These are phyloP conservation scores for Phytopythium boreale DNA, from an alignment of 352 stramenopile species.

Conservation along the genomic window DNA sequence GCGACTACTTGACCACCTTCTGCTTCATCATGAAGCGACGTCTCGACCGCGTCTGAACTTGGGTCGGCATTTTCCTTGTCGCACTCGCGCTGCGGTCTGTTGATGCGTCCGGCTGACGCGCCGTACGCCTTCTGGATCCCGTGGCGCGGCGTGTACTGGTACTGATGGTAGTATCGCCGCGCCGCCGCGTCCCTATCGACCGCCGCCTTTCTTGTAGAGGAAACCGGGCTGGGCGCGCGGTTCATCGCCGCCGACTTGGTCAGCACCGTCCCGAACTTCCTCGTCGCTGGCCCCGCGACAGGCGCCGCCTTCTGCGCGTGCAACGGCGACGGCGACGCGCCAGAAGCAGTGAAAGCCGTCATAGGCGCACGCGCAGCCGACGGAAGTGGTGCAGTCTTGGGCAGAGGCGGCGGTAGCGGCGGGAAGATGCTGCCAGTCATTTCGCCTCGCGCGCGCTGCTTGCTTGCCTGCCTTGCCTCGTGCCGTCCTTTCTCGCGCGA, in stretches of 20 bases:
- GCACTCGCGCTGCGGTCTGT: neutral
- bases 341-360: too few species aligned
- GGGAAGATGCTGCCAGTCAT: conserved; percentile 2
- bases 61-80: neutral
- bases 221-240: neutral
- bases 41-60: too few species aligned
- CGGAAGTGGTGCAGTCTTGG: conserved; percentile 1
- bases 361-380: neutral
- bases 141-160: conserved; percentile 12
- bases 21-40: neutral
- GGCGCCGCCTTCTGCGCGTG: neutral
- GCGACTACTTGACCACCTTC: too few species aligned
- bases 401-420: conserved; percentile 4
- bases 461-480: neutral
- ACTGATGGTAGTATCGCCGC: conserved; percentile 17
- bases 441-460: neutral
- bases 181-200: conserved; percentile 1
- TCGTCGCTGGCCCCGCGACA: neutral
- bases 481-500: neutral
- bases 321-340: neutral
- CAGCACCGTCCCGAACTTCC: conserved; percentile 5
- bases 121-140: conserved; percentile 3
- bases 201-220: neutral
- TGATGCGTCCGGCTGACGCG: neutral
- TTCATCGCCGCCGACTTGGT: neutral